Evolutionary conservation across 2,329 filamentous ascomycete species (phyloP).

Genomic region (Dissoconium aciculare): DNA sequence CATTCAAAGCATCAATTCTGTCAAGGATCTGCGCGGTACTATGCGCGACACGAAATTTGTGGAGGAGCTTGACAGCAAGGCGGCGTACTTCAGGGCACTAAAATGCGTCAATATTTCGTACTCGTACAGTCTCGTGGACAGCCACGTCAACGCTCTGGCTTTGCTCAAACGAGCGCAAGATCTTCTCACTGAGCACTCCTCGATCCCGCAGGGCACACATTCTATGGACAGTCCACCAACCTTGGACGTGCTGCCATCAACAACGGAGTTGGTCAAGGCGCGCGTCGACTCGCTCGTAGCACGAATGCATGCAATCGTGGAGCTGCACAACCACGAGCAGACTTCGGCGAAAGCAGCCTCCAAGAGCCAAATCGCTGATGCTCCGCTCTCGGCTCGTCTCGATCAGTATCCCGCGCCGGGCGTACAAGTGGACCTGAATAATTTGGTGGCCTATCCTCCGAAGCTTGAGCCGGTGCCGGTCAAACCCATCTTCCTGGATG

Average conservation of each 20-base stretch:
- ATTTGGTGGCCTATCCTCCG: conserved; percentile 77
- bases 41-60: conserved; percentile 67
- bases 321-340: conserved; percentile 52
- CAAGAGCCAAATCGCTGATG: conserved; percentile 29
- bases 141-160: conserved; percentile 67
- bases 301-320: conserved; percentile 71
- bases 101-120: conserved; percentile 79
- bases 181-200: conserved; percentile 34
- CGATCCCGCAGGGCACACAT: conserved; percentile 13
- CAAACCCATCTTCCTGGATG: conserved; percentile 90
- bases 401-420: conserved; percentile 57
- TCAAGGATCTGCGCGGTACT: conserved; percentile 79
- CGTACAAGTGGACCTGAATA: conserved; percentile 50
- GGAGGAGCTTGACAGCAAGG: conserved; percentile 61
- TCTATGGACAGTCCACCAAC: conserved; percentile 39
- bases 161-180: conserved; percentile 59
- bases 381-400: conserved; percentile 59
- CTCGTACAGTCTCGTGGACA: conserved; percentile 61
- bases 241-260: conserved; percentile 48
- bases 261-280: conserved; percentile 43
- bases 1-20: conserved; percentile 75
- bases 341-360: conserved; percentile 35
- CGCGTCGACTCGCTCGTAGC: conserved; percentile 58
- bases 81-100: conserved; percentile 72
- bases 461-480: conserved; percentile 70